Conservation (phyloP, 306 rosid genomes). For the Citrullus mucosospermus region DNA sequence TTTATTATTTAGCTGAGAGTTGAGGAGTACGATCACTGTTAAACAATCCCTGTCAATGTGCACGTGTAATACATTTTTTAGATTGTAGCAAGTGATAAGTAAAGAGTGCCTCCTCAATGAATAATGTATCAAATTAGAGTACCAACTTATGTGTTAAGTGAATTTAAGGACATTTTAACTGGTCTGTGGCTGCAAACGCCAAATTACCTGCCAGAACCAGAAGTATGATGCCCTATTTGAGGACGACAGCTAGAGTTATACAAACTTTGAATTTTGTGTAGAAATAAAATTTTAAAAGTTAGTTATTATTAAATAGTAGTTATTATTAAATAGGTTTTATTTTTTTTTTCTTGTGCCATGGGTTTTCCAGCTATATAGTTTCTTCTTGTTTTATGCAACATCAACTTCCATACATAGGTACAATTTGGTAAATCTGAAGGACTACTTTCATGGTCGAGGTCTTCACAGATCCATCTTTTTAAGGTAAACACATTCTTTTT, state of each 20-base stretch:
- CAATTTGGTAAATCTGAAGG: constrained; percentile 54
- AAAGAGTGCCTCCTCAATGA: neutral
- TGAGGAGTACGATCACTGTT: neutral
- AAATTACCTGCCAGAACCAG: too few species aligned
- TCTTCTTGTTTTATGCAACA: constrained; percentile 7
- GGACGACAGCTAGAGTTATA: too few species aligned
- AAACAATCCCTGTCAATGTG: neutral
- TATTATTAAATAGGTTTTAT: neutral
- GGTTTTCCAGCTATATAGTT: neutral
- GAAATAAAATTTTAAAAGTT: too few species aligned
- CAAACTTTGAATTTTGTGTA: too few species aligned
- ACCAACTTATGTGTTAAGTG: neutral
- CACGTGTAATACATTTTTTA: neutral
- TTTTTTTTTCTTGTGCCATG: neutral
- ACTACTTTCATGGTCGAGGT: constrained; percentile 72
- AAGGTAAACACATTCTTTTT: constrained; percentile 24
- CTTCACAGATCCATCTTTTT: constrained; percentile 67
- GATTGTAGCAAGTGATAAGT: neutral
- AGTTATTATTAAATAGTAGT: neutral
- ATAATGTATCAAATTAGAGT: neutral
- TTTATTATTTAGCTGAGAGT: neutral
- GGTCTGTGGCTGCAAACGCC: neutral
- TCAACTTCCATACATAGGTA: constrained; percentile 45
- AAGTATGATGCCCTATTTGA: too few species aligned
- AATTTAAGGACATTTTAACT: neutral